phyloP scores from a whole-genome alignment of 805 yeast genomes.

The Pichia kluyveri region DNA sequence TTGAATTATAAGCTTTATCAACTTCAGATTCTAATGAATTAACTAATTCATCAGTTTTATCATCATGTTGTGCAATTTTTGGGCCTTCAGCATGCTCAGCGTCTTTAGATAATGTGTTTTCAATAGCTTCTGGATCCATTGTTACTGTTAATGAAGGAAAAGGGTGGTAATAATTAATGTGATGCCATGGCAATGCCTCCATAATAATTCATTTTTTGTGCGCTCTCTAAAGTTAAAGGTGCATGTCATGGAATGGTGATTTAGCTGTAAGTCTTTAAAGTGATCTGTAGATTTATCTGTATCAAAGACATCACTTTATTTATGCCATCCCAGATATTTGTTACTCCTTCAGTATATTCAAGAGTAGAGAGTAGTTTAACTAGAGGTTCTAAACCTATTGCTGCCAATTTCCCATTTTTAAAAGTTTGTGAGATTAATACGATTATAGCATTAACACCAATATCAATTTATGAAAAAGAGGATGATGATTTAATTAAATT shows the following conservation, averaged over 20 bases:
- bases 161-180: background rate
- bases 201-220: too few relatives aligned
- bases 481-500: constrained; percentile 33
- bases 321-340: constrained; percentile 19
- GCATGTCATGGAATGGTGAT: too few relatives aligned
- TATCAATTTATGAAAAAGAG: constrained; percentile 45
- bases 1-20: constrained; percentile 30
- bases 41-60: constrained; percentile 50
- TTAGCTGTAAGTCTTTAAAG: too few relatives aligned
- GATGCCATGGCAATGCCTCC: too few relatives aligned
- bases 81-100: constrained; percentile 3
- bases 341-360: constrained; percentile 76
- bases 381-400: constrained; percentile 84
- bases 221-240: too few relatives aligned
- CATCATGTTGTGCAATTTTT: constrained; percentile 13
- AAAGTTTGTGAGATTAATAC: constrained; percentile 57
- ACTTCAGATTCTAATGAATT: constrained; percentile 38
- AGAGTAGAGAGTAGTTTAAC: constrained; percentile 60
- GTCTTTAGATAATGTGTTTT: background rate
- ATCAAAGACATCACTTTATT: background rate
- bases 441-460: constrained; percentile 73
- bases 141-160: background rate
- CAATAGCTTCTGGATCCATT: constrained; percentile 9
- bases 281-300: too few relatives aligned
- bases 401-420: constrained; percentile 61